Evolutionary conservation across 129 eudicot genomes (phyloP).

Genomic region (Lonicera japonica): DNA sequence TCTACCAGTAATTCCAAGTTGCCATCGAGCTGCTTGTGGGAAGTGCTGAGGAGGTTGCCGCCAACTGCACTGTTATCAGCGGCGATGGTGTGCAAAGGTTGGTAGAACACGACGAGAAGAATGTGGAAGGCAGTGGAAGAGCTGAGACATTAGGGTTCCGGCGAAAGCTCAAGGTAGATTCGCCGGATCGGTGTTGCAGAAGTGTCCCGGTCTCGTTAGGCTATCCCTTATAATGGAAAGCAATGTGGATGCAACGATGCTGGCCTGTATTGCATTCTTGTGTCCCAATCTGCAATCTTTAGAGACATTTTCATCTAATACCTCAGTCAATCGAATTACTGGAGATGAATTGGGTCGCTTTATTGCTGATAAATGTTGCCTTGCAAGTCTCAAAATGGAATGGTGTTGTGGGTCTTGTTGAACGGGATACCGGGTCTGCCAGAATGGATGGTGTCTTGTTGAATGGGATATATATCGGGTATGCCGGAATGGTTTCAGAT

Average conservation of each 20-base stretch:
- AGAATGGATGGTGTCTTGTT: no score
- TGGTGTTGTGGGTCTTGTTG: no score
- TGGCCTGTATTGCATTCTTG: conserved; percentile 95
- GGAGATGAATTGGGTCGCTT: conserved; percentile 98
- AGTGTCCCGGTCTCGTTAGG: conserved; percentile 62
- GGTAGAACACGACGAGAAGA: conserved; percentile 62
- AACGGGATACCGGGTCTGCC: no score
- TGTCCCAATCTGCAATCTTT: conserved; percentile 71
- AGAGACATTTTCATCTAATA: conserved; percentile 51
- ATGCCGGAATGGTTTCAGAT: no score
- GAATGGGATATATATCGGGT: no score
- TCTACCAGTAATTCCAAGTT: conserved; percentile 38
- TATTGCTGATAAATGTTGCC: conserved; percentile 69
- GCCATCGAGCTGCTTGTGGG: conserved; percentile 60
- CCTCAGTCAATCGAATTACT: conserved; percentile 65
- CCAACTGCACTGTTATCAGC: conserved; percentile 72
- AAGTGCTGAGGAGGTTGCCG: conserved; percentile 70
- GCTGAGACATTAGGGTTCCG: conserved; percentile 73
- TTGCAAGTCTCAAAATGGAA: conserved; percentile 80
- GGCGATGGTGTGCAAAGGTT: conserved; percentile 76
- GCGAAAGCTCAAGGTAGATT: conserved; percentile 47
- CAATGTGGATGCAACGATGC: conserved; percentile 80
- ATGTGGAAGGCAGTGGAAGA: conserved; percentile 90
- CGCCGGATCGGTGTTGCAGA: conserved; percentile 75
- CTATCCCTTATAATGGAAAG: conserved; percentile 85